phyloP scores from a whole-genome alignment of 2,329 filamentous ascomycete genomes.

The Diaporthe eres region DNA sequence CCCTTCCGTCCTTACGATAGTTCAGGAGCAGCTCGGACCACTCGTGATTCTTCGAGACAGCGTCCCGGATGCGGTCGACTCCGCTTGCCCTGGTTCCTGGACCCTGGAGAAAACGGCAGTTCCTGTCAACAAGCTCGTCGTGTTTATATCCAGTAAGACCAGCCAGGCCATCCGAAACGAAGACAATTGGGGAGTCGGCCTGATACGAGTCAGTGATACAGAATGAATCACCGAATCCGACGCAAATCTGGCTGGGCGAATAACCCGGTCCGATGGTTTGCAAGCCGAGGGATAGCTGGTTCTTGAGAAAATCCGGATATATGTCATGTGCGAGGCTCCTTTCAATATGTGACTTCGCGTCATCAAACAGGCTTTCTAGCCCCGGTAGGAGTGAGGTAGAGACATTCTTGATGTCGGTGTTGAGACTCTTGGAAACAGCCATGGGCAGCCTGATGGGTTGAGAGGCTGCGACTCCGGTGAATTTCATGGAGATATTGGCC shows the following conservation, averaged over 20 bases:
- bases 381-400: constrained; percentile 22
- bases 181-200: constrained; percentile 23
- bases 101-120: constrained; percentile 36
- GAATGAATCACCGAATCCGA: constrained; percentile 34
- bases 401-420: constrained; percentile 29
- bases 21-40: constrained; percentile 38
- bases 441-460: constrained; percentile 32
- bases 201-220: constrained; percentile 22
- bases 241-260: constrained; percentile 32
- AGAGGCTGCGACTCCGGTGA: constrained; percentile 31
- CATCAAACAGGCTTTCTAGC: constrained; percentile 30
- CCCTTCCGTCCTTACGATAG: constrained; percentile 19
- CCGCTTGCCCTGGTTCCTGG: constrained; percentile 29
- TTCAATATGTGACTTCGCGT: constrained; percentile 17
- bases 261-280: constrained; percentile 32
- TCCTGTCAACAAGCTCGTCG: constrained; percentile 6
- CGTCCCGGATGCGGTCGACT: constrained; percentile 34
- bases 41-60: constrained; percentile 14
- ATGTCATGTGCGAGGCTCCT: constrained; percentile 31
- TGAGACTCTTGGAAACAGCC: constrained; percentile 17
- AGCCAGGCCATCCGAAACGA: constrained; percentile 28
- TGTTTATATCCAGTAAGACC: constrained; percentile 25
- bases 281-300: constrained; percentile 32
- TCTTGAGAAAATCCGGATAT: constrained; percentile 38
- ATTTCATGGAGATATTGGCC: constrained; percentile 22